These are phyloP conservation scores for Fusarium oligoseptatum DNA, from an alignment of 2,329 filamentous ascomycete genomes.

Conservation along the genomic window DNA sequence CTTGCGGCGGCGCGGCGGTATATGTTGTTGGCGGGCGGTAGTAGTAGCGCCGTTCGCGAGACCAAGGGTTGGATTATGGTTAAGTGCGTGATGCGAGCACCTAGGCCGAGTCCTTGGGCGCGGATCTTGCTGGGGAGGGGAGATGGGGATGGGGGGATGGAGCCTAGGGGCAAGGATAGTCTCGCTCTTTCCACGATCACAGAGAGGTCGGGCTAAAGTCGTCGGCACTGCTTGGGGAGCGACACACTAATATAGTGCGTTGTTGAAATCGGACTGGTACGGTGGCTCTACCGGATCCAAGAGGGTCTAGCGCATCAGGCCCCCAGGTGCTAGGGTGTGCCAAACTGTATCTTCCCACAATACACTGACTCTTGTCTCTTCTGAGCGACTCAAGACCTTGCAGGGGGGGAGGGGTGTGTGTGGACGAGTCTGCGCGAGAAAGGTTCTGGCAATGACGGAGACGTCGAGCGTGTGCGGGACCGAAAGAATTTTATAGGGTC, in stretches of 20 bases:
- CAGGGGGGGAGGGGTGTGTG: slow-evolving; percentile 35
- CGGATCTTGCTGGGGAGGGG: slow-evolving; percentile 50
- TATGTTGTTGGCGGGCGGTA: slow-evolving; percentile 54
- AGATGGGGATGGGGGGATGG: slow-evolving; percentile 44
- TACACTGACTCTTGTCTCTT: slow-evolving; percentile 48
- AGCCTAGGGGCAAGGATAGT: slow-evolving; percentile 49
- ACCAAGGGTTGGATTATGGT: slow-evolving; percentile 49
- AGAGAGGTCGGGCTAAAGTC: slow-evolving; percentile 48
- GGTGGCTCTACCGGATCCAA: slow-evolving; percentile 53
- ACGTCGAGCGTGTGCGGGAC: slow-evolving; percentile 44
- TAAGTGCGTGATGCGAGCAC: slow-evolving; percentile 51
- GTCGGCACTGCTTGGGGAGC: slow-evolving; percentile 53
- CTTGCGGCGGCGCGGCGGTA: slow-evolving; percentile 52
- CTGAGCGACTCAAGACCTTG: slow-evolving; percentile 44
- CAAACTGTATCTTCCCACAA: slow-evolving; percentile 46
- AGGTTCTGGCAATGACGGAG: slow-evolving; percentile 44
- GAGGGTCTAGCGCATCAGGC: slow-evolving; percentile 53
- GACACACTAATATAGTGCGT: slow-evolving; percentile 57
- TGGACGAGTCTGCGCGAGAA: slow-evolving; percentile 37
- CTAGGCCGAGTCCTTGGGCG: slow-evolving; percentile 51
- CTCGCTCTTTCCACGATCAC: slow-evolving; percentile 48
- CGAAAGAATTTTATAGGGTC: slow-evolving; percentile 51
- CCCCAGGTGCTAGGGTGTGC: slow-evolving; percentile 47
- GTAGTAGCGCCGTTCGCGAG: slow-evolving; percentile 50
- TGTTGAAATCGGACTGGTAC: slow-evolving; percentile 50